Base-by-base conservation (phyloP, 2,329 filamentous ascomycete genomes). In the Epichloe gansuensis region DNA sequence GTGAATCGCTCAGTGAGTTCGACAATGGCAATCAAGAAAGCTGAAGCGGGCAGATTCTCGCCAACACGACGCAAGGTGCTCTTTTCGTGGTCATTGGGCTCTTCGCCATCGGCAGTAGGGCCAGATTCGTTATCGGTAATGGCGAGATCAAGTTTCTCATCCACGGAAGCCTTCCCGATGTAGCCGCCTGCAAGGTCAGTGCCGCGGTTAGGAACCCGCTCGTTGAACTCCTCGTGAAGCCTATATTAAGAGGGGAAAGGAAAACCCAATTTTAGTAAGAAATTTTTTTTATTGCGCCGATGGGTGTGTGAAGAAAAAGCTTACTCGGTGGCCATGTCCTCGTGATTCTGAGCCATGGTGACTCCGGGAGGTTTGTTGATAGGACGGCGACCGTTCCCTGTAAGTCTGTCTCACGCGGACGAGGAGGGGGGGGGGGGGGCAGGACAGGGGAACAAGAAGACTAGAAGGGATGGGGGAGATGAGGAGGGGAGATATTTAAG, bases 1-100 rank as follows among this genome's bases (percentile, higher is more conserved):
- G 77, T 74, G 67, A 81, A 81, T 51, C 78, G 75, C 62, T 81
- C 78, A 2, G 65, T 68, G 41, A 80, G 64, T 59, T 80, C 78
- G 45, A 81, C 75, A 15, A 77, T 57, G 34, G 76, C 77, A 35
- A 81, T 76, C 50, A 80, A 66, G 67, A 74, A 80, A 50, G 76
- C 76, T 0, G 76, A 76, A 36, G 72, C 56, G 12, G 78, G 78
- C 47, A 80, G 65, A 54, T 72, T 74, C 63, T 80, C 77, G 40
- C 74, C 74, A 35, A 80, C 58, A 56, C 77, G 75, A 47, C 73
- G 74, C 50, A 80, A 64, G 4, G 68, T 70, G 25, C 58, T 63
- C 63, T 69, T 73, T 64, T 81, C 77, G 17, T 73, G 66, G 2
- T 75, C 69, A 25, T 66, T 79, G 47, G 77, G 76, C 60, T 79